Conservation (phyloP, 2,329 filamentous ascomycete species). For the Phoma herbarum region DNA sequence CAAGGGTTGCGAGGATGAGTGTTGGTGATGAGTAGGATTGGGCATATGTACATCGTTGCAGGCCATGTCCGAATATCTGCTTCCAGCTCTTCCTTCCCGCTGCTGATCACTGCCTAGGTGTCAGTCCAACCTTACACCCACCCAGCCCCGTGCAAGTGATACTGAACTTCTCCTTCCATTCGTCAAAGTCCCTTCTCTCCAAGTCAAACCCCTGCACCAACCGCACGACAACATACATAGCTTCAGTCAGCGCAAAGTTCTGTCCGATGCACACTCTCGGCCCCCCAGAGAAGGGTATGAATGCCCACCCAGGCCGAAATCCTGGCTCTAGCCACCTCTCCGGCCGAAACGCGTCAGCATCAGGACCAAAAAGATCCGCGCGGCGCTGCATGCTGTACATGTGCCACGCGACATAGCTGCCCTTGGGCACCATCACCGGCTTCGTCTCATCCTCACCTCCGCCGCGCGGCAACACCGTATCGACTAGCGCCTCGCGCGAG, state of each 20-base stretch:
- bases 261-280: constrained; percentile 42
- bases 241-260: constrained; percentile 38
- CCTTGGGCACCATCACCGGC: constrained; percentile 43
- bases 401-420: constrained; percentile 26
- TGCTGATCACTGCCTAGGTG: neutral
- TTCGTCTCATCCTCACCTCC: constrained; percentile 37
- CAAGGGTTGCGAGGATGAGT: constrained; percentile 22
- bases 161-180: constrained; percentile 37
- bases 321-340: constrained; percentile 44
- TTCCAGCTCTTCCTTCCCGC: neutral
- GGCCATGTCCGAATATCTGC: neutral
- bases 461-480: constrained; percentile 43
- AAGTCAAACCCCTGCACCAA: constrained; percentile 34
- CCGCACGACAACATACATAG: constrained; percentile 33
- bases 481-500: constrained; percentile 34
- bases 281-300: constrained; percentile 40
- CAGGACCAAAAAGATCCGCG: constrained; percentile 43
- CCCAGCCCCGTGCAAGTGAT: constrained; percentile 29
- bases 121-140: constrained; percentile 32
- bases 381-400: constrained; percentile 42
- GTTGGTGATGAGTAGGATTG: neutral
- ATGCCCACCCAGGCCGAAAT: constrained; percentile 39
- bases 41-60: neutral
- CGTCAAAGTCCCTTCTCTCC: constrained; percentile 29
- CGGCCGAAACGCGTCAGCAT: constrained; percentile 45